Evolutionary conservation across 176 grass and related monocot genomes (phyloP).

Genomic region (Aegilops tauschii): DNA sequence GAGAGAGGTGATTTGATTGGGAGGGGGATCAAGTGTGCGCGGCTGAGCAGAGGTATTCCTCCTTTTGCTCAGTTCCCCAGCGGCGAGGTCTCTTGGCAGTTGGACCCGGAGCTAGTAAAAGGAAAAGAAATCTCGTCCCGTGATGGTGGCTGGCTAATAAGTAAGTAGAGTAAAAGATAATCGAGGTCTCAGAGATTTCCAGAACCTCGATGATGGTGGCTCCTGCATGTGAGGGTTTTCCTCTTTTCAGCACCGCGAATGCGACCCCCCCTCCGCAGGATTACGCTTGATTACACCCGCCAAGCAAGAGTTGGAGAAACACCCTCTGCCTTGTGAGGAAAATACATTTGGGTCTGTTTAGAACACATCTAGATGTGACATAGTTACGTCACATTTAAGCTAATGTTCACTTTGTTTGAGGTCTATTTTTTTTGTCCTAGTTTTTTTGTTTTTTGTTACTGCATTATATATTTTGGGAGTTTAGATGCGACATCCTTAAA

Average conservation of each 20-base stretch:
- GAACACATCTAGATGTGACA: too few species aligned
- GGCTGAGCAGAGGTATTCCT: background rate
- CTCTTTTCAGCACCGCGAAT: background rate
- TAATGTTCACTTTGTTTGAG: too few species aligned
- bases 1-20: background rate
- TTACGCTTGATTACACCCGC: background rate
- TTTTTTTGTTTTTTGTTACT: too few species aligned
- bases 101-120: background rate
- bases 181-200: background rate
- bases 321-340: too few species aligned
- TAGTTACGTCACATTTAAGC: too few species aligned
- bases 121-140: background rate
- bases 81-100: conserved; percentile 6
- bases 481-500: too few species aligned
- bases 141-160: background rate
- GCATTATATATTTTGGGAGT: too few species aligned
- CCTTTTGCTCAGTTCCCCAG: conserved; percentile 10
- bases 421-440: too few species aligned
- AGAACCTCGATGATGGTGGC: conserved; percentile 9
- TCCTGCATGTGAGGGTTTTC: conserved; percentile 1
- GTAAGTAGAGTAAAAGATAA: background rate
- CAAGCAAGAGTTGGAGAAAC: too few species aligned
- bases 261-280: background rate
- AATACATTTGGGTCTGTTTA: too few species aligned
- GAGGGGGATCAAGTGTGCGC: background rate